Percentiles rank a stretch among this genome's conserved stretches.
phyloP scores from a whole-genome alignment of 805 yeast species.

The Clavispora vitiphila region DNA sequence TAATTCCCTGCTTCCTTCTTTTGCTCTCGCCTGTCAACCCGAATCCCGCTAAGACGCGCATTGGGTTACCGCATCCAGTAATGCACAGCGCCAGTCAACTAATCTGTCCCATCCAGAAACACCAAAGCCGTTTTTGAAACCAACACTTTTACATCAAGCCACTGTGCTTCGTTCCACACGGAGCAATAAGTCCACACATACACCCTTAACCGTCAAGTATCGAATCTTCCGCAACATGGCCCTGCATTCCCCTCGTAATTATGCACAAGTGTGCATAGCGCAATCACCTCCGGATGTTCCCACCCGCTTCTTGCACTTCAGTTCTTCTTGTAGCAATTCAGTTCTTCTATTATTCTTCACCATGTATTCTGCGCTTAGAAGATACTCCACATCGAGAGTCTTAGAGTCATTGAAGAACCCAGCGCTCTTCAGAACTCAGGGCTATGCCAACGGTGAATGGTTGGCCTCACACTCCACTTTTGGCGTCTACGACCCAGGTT shows the following conservation, averaged over 20 bases:
- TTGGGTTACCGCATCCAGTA: background rate
- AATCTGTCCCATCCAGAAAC: too few relatives aligned
- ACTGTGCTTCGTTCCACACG: too few relatives aligned
- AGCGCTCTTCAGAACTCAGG: conserved; percentile 53
- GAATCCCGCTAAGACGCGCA: background rate
- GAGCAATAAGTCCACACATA: too few relatives aligned
- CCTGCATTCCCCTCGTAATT: background rate
- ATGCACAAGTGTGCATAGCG: conserved; percentile 1
- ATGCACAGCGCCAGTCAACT: too few relatives aligned
- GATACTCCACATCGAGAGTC: conserved; percentile 1
- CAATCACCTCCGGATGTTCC: background rate
- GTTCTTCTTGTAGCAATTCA: background rate
- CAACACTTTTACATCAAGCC: too few relatives aligned
- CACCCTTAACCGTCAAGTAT: too few relatives aligned
- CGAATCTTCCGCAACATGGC: too few relatives aligned
- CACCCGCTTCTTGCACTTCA: background rate
- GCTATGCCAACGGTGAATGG: conserved; percentile 76
- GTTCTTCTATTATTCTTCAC: background rate
- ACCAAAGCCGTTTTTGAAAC: too few relatives aligned
- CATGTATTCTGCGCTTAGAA: background rate
- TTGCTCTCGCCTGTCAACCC: too few relatives aligned
- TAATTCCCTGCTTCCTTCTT: too few relatives aligned
- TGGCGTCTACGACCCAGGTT: conserved; percentile 74
- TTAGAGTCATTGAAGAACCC: conserved; percentile 34
- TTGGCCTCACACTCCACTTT: conserved; percentile 44